Percentiles rank a stretch among this genome's conserved stretches.
phyloP scores from a whole-genome alignment of 2,329 filamentous ascomycete genomes.

The Diaporthe sp. region DNA sequence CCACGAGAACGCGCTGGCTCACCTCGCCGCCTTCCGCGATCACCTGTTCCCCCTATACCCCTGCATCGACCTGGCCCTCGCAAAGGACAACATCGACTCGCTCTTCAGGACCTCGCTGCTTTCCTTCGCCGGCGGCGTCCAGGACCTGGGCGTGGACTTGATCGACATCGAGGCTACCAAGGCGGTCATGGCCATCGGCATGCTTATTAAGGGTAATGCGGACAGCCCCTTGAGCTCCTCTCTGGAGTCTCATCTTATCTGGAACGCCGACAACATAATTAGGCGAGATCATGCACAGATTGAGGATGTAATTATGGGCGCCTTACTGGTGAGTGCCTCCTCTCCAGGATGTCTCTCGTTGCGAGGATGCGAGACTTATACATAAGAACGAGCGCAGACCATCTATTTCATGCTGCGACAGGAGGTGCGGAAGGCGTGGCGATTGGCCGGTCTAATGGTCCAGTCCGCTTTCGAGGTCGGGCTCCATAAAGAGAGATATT shows the following conservation, averaged over 20 bases:
- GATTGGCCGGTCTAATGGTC: background rate
- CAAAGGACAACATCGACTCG: conserved; percentile 12
- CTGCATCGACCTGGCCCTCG: background rate
- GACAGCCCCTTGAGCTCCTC: conserved; percentile 1
- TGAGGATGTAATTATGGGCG: conserved; percentile 2
- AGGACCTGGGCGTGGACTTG: conserved; percentile 11
- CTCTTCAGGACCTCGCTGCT: conserved; percentile 19
- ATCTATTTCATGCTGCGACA: conserved; percentile 6
- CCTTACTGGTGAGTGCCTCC: background rate
- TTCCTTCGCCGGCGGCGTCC: conserved; percentile 1
- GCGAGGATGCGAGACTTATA: background rate
- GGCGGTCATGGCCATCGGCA: conserved; percentile 11
- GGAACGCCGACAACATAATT: conserved; percentile 17
- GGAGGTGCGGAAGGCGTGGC: conserved; percentile 9
- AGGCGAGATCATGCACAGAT: conserved; percentile 1
- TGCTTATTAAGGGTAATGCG: background rate
- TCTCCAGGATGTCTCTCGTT: background rate
- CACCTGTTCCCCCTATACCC: conserved; percentile 12
- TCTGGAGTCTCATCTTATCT: background rate
- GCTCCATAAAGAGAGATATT: conserved; percentile 1
- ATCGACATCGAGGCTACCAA: conserved; percentile 22
- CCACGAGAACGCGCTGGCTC: conserved; percentile 7
- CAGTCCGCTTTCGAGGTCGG: conserved; percentile 18
- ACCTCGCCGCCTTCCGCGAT: conserved; percentile 17
- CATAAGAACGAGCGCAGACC: background rate